A percentile compares a stretch with the other conserved stretches of the same genome.
Conservation (phyloP, 2,329 filamentous ascomycete species). For the Colletotrichum zoysiae region DNA sequence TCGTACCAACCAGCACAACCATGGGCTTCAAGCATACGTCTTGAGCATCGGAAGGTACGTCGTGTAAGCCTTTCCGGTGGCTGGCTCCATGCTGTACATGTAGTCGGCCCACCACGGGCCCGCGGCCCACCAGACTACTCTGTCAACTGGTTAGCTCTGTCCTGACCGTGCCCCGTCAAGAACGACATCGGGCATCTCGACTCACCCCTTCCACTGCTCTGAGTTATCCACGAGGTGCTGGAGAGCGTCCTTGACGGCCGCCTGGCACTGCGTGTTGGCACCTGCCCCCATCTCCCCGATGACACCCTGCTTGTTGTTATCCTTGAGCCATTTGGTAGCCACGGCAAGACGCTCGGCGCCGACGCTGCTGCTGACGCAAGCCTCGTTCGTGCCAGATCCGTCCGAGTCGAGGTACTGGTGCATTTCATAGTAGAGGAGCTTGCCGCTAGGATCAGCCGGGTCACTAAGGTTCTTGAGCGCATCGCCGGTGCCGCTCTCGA, state of each 20-base stretch:
- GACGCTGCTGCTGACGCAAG: conserved; percentile 59
- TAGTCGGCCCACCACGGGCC: conserved; percentile 66
- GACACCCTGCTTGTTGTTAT: conserved; percentile 62
- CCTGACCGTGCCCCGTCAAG: too few relatives aligned
- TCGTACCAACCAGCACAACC: background rate
- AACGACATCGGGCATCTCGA: background rate
- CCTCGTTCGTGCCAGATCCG: conserved; percentile 58
- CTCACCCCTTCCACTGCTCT: conserved; percentile 63
- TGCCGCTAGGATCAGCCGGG: conserved; percentile 54
- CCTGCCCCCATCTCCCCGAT: conserved; percentile 65
- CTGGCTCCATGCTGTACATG: conserved; percentile 55
- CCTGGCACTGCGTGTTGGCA: conserved; percentile 59
- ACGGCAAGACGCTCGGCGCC: conserved; percentile 57
- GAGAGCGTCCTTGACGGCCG: conserved; percentile 62
- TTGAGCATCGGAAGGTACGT: conserved; percentile 40
- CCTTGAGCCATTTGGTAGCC: conserved; percentile 63
- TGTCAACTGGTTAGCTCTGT: conserved; percentile 40
- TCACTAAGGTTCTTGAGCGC: conserved; percentile 57
- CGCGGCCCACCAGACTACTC: conserved; percentile 62
- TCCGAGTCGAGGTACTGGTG: conserved; percentile 66
- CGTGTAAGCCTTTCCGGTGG: conserved; percentile 52
- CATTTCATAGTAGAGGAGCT: conserved; percentile 63
- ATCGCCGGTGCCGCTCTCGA: conserved; percentile 51
- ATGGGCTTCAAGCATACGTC: conserved; percentile 24
- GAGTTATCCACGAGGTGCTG: conserved; percentile 61